Conservation (phyloP, 2,329 filamentous ascomycete genomes). For the Fusarium penzigii region DNA sequence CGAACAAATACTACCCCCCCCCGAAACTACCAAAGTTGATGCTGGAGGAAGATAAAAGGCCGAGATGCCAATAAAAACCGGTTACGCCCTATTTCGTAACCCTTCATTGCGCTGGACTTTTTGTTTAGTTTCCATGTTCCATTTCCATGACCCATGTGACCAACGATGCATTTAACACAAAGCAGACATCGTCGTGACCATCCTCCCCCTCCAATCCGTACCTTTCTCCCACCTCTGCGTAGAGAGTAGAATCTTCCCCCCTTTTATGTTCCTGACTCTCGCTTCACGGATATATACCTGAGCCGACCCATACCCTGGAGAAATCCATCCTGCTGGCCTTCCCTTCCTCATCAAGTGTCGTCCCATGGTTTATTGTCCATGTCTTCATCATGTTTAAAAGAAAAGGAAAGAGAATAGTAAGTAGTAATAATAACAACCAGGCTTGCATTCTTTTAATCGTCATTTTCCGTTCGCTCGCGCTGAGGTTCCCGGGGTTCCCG, state of each 20-base stretch:
- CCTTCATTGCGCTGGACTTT: conserved; percentile 30
- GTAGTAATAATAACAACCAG: conserved; percentile 11
- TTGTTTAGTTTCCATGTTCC: too few relatives aligned
- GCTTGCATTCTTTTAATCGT: conserved; percentile 46
- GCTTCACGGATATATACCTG: too few relatives aligned
- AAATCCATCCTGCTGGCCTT: conserved; percentile 7
- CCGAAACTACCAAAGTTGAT: conserved; percentile 15
- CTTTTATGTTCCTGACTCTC: neutral
- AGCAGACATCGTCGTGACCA: conserved; percentile 27
- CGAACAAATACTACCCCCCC: conserved; percentile 7
- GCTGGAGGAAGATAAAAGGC: conserved; percentile 28
- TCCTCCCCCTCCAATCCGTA: conserved; percentile 20
- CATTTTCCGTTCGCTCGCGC: conserved; percentile 50
- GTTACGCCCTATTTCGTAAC: conserved; percentile 38
- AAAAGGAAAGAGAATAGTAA: too few relatives aligned
- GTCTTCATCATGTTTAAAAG: conserved; percentile 3
- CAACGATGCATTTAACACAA: conserved; percentile 37
- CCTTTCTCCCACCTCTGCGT: conserved; percentile 17
- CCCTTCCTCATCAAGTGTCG: conserved; percentile 12
- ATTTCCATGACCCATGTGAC: conserved; percentile 10
- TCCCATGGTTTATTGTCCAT: conserved; percentile 8
- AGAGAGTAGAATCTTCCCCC: neutral
- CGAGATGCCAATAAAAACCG: conserved; percentile 37
- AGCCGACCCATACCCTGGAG: neutral
- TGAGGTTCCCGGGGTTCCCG: conserved; percentile 19